Conservation (phyloP, 1,284 basidiomycete genomes). For the Moesziomyces antarcticus region DNA sequence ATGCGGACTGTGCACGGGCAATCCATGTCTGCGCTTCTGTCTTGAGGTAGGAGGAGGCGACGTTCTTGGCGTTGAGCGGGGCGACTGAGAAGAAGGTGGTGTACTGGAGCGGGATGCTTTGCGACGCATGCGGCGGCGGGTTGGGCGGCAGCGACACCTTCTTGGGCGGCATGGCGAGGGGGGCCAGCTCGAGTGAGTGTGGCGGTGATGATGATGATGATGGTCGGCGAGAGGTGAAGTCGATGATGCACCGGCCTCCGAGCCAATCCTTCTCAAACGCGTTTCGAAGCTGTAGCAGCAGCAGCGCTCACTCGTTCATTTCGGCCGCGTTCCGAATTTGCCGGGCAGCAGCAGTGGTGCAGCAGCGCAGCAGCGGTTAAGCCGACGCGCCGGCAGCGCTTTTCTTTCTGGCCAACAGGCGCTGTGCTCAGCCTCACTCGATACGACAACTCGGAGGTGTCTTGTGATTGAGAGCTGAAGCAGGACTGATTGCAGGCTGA, state of each 20-base stretch:
- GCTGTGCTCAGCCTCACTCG: too few species aligned
- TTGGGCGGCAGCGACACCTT: conserved; percentile 57
- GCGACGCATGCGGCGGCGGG: conserved; percentile 51
- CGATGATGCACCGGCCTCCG: background rate
- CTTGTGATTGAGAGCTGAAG: too few species aligned
- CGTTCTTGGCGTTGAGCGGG: conserved; percentile 65
- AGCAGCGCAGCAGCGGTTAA: too few species aligned
- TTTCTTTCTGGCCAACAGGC: too few species aligned
- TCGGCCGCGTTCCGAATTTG: too few species aligned
- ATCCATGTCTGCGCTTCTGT: conserved; percentile 65
- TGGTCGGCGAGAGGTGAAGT: conserved; percentile 5
- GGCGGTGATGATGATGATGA: background rate
- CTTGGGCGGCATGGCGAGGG: conserved; percentile 43
- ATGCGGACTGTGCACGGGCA: conserved; percentile 38
- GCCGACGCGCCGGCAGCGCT: too few species aligned
- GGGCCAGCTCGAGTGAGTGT: background rate
- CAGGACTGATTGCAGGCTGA: too few species aligned
- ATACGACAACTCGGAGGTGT: too few species aligned
- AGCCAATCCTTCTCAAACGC: background rate
- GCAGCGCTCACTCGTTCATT: too few species aligned
- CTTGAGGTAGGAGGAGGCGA: conserved; percentile 64
- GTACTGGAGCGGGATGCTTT: conserved; percentile 57
- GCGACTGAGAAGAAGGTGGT: conserved; percentile 62
- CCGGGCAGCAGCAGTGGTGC: too few species aligned
- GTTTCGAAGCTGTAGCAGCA: too few species aligned